Evolutionary conservation across 2,329 filamentous ascomycete species (phyloP), one percentile per base, ranked within the genome.

Genomic region (Aspergillus pseudoglaucus): DNA sequence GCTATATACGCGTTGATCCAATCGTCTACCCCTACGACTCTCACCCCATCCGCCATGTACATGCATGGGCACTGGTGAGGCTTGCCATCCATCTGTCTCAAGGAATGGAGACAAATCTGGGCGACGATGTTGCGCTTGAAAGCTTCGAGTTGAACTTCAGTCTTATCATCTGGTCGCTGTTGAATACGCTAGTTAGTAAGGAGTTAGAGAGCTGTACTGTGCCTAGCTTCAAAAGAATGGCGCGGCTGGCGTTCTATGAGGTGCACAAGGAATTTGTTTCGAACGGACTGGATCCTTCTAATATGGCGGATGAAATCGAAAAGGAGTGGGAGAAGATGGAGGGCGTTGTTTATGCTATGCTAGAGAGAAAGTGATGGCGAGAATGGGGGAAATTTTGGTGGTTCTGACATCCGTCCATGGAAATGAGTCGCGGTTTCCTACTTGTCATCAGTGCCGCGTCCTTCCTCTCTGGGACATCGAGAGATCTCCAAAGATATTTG

Each of bases 31-130:
- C 72, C 6, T 61, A 73, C 33, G 54, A 62, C 0, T 66, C 66
- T 45, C 79, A 84, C 58, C 80, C 80, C 0, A 67, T 81, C 6
- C 73, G 80, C 0, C 72, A 81, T 2, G 65, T 80, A 4, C 78
- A 71, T 54, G 60, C 59, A 6, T 70, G 63, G 61, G 53, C 60
- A 10, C 49, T 72, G 9, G 64, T 60, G 1, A 65, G 61, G 40
- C 45, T 64, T 23, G 63, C 55, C 3, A 62, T 63, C 10, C 56
- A 56, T 35, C 45, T 63, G 12, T 63, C 59, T 1, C 59, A 61
- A 43, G 55, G 55, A 6, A 53, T 54, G 18, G 52, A 59, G 41
- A 48, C 50, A n/a, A 47, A 52, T 14, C 38, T 45, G 5, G 44
- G 49, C 7, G 56, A 61, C 42, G 45, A 48, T 5, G 45, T 58